Evolutionary conservation across 2,329 filamentous ascomycete species (phyloP).

Genomic region (Sarocladium oryzae): DNA sequence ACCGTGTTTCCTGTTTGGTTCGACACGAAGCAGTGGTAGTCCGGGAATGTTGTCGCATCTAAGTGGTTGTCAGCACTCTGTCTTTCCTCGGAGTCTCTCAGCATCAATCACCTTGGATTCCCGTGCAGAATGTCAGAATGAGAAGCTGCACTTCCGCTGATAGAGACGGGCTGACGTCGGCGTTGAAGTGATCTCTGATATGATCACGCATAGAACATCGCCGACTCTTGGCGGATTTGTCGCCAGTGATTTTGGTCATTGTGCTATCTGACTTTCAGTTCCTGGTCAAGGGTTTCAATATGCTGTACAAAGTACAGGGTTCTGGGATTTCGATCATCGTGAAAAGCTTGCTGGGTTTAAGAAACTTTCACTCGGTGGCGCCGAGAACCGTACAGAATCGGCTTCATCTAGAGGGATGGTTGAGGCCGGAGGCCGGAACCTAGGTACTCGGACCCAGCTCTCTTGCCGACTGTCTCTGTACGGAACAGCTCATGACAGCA

Average conservation of each 20-base stretch:
- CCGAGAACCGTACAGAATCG: not conserved
- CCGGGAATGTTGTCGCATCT: constrained; percentile 54
- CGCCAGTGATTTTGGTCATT: not conserved
- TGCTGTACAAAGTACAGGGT: not conserved
- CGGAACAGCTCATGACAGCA: too few species aligned
- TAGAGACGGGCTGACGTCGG: constrained; percentile 28
- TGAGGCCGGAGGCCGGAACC: not conserved
- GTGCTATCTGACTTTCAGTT: not conserved
- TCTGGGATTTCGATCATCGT: not conserved
- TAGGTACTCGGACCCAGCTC: not conserved
- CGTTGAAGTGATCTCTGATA: not conserved
- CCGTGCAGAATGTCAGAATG: constrained; percentile 43
- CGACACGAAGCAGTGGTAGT: constrained; percentile 56
- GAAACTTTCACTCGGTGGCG: not conserved
- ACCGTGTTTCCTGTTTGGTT: constrained; percentile 63
- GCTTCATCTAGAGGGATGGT: not conserved
- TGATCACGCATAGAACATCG: not conserved
- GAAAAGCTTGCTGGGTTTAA: not conserved
- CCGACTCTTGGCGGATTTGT: not conserved
- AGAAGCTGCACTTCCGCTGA: constrained; percentile 41
- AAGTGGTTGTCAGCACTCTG: not conserved
- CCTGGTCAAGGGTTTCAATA: not conserved
- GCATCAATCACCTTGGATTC: constrained; percentile 44
- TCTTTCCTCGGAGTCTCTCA: too few species aligned
- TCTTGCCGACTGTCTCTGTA: too few species aligned